Percentiles rank a stretch among this genome's conserved stretches.
phyloP scores from a whole-genome alignment of 305 asterid genomes.

The Rubia peregrina region DNA sequence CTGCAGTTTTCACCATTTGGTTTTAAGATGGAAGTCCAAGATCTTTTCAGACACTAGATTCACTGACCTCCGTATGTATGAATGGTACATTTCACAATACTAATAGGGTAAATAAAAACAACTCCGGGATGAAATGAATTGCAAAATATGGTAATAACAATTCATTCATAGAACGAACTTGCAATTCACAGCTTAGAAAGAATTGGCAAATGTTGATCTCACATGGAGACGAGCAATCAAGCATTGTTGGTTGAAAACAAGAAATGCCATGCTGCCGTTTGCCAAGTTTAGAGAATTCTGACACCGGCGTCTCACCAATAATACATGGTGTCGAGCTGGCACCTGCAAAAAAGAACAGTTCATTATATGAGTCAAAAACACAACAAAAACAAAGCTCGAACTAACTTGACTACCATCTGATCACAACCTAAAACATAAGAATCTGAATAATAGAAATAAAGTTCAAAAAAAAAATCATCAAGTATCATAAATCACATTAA shows the following conservation, averaged over 20 bases:
- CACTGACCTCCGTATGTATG: neutral
- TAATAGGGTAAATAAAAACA: neutral
- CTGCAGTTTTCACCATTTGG: neutral
- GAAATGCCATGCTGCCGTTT: constrained; percentile 22
- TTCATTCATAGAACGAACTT: neutral
- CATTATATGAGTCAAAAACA: constrained; percentile 3
- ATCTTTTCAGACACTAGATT: neutral
- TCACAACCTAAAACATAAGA: neutral
- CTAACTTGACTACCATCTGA: neutral
- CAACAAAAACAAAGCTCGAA: neutral
- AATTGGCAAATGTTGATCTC: constrained; percentile 23
- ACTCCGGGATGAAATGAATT: neutral
- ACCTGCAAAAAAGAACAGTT: constrained; percentile 23
- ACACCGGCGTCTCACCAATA: constrained; percentile 59
- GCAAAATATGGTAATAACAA: neutral
- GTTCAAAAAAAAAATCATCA: neutral
- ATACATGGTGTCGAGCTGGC: constrained; percentile 30
- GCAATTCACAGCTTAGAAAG: neutral
- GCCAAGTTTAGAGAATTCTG: constrained; percentile 31
- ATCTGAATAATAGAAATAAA: neutral
- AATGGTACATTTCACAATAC: neutral
- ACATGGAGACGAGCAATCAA: constrained; percentile 32
- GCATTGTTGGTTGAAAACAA: constrained; percentile 17
- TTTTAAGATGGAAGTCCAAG: neutral
- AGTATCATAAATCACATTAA: neutral